phyloP scores from a whole-genome alignment of 2,329 filamentous ascomycete genomes.

The Sporothrix inflata region DNA sequence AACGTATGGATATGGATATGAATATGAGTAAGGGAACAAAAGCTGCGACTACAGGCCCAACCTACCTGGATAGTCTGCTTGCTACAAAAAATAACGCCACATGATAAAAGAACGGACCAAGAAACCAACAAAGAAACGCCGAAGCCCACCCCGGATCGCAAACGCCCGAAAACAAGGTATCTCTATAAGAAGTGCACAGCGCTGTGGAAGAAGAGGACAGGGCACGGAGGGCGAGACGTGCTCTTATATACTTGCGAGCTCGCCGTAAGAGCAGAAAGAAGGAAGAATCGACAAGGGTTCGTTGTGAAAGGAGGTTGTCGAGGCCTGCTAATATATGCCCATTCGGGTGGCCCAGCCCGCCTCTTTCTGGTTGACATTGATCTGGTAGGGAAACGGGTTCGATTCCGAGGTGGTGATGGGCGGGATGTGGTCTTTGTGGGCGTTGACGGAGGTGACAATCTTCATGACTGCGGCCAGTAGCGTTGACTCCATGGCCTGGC shows the following conservation, averaged over 20 bases:
- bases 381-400: conserved; percentile 95
- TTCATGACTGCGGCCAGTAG: conserved; percentile 86
- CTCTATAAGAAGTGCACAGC: conserved; percentile 14
- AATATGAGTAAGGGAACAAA: background rate
- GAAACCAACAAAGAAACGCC: background rate
- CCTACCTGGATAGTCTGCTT: background rate
- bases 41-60: background rate
- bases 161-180: conserved; percentile 28
- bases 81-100: background rate
- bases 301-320: background rate
- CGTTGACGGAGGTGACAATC: conserved; percentile 83
- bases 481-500: conserved; percentile 87
- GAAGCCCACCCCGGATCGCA: background rate
- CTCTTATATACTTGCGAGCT: background rate
- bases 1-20: background rate
- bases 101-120: background rate
- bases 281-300: background rate
- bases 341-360: conserved; percentile 73
- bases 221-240: background rate
- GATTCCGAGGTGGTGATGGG: conserved; percentile 90
- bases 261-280: background rate
- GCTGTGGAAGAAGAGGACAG: background rate
- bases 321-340: conserved; percentile 64
- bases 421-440: conserved; percentile 93
- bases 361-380: conserved; percentile 81